Evolutionary conservation across 306 rosid genomes (phyloP).

Genomic region (Cucurbita maxima): DNA sequence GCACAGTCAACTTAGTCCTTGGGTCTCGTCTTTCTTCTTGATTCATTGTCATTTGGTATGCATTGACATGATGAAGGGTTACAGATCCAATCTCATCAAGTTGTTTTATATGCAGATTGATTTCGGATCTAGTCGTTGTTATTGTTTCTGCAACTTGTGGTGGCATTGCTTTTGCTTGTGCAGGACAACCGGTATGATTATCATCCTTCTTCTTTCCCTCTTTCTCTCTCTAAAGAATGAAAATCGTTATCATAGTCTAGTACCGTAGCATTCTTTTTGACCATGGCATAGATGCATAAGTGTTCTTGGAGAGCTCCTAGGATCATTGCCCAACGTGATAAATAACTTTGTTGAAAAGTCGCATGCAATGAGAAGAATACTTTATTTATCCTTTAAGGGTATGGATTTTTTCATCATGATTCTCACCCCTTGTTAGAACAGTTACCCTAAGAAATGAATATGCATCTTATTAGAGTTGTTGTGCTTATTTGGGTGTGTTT

Average conservation of each 20-base stretch:
- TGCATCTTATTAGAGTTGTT: neutral
- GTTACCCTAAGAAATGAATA: neutral
- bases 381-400: neutral
- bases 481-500: neutral
- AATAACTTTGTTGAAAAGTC: neutral
- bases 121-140: conserved; percentile 87
- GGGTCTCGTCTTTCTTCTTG: neutral
- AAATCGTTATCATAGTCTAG: neutral
- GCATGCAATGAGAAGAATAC: neutral
- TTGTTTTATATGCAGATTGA: conserved; percentile 44
- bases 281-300: neutral
- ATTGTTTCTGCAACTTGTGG: conserved; percentile 97
- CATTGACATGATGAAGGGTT: conserved; percentile 15
- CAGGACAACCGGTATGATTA: conserved; percentile 86
- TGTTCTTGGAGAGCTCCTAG: neutral
- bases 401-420: neutral
- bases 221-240: neutral
- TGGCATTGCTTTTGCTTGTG: conserved; percentile 97
- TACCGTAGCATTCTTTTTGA: neutral
- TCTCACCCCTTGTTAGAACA: neutral
- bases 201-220: conserved; percentile 9
- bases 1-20: neutral
- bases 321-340: neutral
- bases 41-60: conserved; percentile 1
- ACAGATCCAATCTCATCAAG: conserved; percentile 17